Evolutionary conservation across 768 basidiomycete genomes (phyloP), one percentile per base, ranked within the genome.

Genomic region (Aureoboletus auriporus): DNA sequence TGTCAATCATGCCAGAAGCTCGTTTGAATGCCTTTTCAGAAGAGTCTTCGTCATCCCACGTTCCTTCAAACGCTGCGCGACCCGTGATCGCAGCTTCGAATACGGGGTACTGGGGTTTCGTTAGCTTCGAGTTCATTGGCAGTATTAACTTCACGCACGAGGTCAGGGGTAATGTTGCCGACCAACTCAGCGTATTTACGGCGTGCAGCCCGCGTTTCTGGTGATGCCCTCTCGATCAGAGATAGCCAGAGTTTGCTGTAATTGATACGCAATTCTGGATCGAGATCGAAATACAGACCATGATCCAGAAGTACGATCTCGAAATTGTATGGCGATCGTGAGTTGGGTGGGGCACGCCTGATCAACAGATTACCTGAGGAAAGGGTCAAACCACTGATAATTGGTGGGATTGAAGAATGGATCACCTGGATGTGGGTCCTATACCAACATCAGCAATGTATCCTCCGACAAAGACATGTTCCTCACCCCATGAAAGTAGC

Each of bases 231-330:
- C 1, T 82, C 78, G 45, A 98, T 89, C 14, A 99, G 74, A 9
- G 92, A 83, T 39, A 99, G 70, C 95, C 94, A 98, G 40, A 98
- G 76, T 71, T 85, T 83, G 74, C 84, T 77, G 59, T 91, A 91
- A 64, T 91, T 88, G 43, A 89, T 75, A 20, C 94, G 82, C 5
- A 98, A 71, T 36, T 84, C 75, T 16, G 80, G 70, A 47, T 91
- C 84, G 5, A 99, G 73, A 61, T 96, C 93, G 56, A 97, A 97
- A 67, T 97, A 95, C 14, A 93, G 71, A 5, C 91, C 95, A 56
- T 97, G 94, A 61, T 99, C 96, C 51, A 99, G 73, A 1, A 98
- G 76, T 23, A 91, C 93, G 43, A 97, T 88, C 62, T 99, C 96
- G 58, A 98, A 98, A 63, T 97, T 97, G 69, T 89, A 89, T 0